Base-by-base conservation (phyloP, 2,329 filamentous ascomycete genomes). In the Eurotiales sp. region DNA sequence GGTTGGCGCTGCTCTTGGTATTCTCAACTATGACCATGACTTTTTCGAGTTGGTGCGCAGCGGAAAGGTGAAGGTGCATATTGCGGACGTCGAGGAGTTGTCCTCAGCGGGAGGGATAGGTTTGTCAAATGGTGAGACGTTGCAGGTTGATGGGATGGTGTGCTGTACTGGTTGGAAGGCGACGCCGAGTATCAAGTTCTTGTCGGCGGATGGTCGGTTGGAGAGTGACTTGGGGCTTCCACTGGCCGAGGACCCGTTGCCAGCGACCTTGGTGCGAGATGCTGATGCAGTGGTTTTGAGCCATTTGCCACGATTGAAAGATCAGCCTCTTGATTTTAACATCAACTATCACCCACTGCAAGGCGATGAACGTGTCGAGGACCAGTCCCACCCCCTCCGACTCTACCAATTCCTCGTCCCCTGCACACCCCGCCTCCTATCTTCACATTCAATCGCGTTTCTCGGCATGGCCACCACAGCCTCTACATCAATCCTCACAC, bases 21-120 rank as follows among this genome's bases (percentile, higher is more conserved):
- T 86, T 25, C 70, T 83, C 51, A 86, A 85, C 60, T 86, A 82
- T 58, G 72, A 74, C 0, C 75, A 71, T 3, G 72, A 80, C 56
- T 77, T 85, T 59, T 80, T 83, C 60, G 76, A 80, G 5, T 66
- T 82, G 11, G 73, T 87, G 10, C 72, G 71, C 40, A 62, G 72
- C 4, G 78, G 79, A 3, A 72, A 69, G n/a, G 77, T 86, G 29
- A 71, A 72, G 15, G 68, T 86, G 1, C 74, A 83, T 44, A 63
- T 83, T 7, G 75, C 75, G 27, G 79, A 85, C 42, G 72, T 87
- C 4, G 64, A 68, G 2, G 67, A 68, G 19, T 69, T 86, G 3
- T n/a, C n/a, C n/a, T 71, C 72, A 0, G 61, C 70, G 19, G 62
- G 61, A 15, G 69, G 66, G 0, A 65, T 84, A 1, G 70, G 78